Evolutionary conservation across 768 basidiomycete genomes (phyloP).

Genomic region (Termitomyces sp.): DNA sequence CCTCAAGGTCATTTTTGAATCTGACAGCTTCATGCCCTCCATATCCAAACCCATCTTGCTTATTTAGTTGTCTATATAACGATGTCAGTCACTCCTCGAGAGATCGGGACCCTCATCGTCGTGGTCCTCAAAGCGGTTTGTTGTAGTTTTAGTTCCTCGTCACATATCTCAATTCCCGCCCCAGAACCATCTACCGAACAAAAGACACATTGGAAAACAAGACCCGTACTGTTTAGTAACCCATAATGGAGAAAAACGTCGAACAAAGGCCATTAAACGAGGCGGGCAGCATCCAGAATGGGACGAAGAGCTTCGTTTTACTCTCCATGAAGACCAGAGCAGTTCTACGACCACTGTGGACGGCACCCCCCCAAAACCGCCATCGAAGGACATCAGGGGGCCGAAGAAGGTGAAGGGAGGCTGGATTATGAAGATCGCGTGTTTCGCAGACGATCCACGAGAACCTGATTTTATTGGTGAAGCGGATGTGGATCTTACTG

Average conservation of each 20-base stretch:
- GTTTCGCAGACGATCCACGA: slow-evolving; percentile 92
- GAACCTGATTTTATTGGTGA: slow-evolving; percentile 98
- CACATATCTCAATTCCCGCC: slow-evolving; percentile 12
- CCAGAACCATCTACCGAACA: slow-evolving; percentile 86
- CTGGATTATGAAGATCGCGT: slow-evolving; percentile 71
- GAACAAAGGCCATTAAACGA: slow-evolving; percentile 91
- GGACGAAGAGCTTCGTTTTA: slow-evolving; percentile 97
- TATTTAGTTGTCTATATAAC: slow-evolving; percentile 5
- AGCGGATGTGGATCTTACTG: slow-evolving; percentile 78
- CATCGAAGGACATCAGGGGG: slow-evolving; percentile 54
- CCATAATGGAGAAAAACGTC: slow-evolving; percentile 76
- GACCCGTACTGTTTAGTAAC: slow-evolving; percentile 89
- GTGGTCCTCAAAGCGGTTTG: slow-evolving; percentile 92
- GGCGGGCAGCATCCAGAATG: slow-evolving; percentile 99
- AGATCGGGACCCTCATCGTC: slow-evolving; percentile 91
- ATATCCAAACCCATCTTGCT: slow-evolving; percentile 2
- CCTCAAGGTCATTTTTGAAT: background rate
- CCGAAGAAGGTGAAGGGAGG: slow-evolving; percentile 61
- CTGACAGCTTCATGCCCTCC: slow-evolving; percentile 7
- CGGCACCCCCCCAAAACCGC: slow-evolving; percentile 58
- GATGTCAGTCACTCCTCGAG: slow-evolving; percentile 60
- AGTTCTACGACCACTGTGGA: slow-evolving; percentile 37
- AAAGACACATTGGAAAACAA: slow-evolving; percentile 92
- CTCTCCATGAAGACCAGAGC: slow-evolving; percentile 71
- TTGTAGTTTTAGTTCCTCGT: slow-evolving; percentile 16